A percentile compares a stretch with the other conserved stretches of the same genome.
These are phyloP conservation scores for Ophiostoma sp. DNA, from an alignment of 2,329 filamentous ascomycete species.

Conservation along the genomic window DNA sequence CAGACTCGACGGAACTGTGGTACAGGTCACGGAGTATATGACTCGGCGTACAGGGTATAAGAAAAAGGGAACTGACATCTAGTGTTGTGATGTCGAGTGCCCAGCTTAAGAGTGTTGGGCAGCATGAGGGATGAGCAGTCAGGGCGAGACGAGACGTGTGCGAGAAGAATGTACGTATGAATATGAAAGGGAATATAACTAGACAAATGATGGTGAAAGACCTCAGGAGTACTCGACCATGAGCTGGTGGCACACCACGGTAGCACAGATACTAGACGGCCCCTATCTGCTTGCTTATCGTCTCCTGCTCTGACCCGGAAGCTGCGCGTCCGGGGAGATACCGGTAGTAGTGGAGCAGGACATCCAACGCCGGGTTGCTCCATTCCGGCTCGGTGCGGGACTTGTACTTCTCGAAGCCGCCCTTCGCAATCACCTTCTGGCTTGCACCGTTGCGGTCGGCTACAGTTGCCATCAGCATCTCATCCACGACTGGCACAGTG, in stretches of 20 bases:
- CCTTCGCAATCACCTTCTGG: slow-evolving; percentile 51
- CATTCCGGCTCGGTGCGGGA: slow-evolving; percentile 35
- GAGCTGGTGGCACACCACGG: background rate
- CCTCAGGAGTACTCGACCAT: background rate
- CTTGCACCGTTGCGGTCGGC: slow-evolving; percentile 47
- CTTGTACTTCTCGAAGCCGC: slow-evolving; percentile 47
- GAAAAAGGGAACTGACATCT: background rate
- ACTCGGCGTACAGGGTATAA: background rate
- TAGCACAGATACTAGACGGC: no score
- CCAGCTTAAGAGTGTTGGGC: no score
- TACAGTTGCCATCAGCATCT: slow-evolving; percentile 43
- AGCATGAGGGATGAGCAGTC: no score
- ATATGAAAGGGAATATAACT: background rate
- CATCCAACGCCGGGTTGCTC: background rate
- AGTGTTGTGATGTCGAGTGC: background rate
- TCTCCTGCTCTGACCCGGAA: no score
- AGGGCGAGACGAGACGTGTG: no score
- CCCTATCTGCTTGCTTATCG: background rate
- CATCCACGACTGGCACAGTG: slow-evolving; percentile 4
- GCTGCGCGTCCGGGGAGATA: slow-evolving; percentile 25
- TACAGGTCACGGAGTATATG: background rate
- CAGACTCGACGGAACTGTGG: background rate
- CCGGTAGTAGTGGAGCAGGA: slow-evolving; percentile 28
- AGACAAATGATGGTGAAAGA: background rate
- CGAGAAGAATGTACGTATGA: no score